A percentile compares a stretch with the other conserved stretches of the same genome.
phyloP scores from a whole-genome alignment of 208 protist species.

The Trypanosoma conorhini region DNA sequence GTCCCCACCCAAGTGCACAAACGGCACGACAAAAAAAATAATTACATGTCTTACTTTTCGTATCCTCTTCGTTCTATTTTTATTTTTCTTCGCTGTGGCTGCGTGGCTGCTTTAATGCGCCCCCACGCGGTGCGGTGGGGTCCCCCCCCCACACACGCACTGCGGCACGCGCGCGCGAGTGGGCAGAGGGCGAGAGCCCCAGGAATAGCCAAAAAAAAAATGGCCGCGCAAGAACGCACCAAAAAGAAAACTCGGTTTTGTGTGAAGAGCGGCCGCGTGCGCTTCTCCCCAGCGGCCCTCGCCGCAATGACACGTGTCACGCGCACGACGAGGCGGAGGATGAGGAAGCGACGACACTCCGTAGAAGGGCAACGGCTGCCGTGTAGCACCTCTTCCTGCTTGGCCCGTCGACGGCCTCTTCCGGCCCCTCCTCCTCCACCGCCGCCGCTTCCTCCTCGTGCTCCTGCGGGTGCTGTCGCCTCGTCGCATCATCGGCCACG shows the following conservation, averaged over 20 bases:
- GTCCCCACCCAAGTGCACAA: background rate
- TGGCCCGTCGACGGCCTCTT: background rate
- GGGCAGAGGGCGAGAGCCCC: too few relatives aligned
- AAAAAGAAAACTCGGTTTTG: background rate
- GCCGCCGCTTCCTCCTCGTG: background rate
- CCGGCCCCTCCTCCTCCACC: background rate
- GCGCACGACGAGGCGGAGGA: background rate
- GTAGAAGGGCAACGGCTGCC: slow-evolving; percentile 13
- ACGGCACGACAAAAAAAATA: background rate
- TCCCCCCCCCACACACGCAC: too few relatives aligned
- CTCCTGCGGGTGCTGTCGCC: background rate
- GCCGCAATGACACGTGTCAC: background rate
- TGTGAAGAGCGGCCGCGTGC: background rate
- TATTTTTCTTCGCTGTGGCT: background rate
- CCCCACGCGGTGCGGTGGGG: too few relatives aligned
- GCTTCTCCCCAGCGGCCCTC: background rate
- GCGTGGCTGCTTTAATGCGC: background rate
- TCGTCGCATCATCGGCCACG: background rate
- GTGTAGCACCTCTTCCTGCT: background rate
- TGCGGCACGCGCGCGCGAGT: too few relatives aligned
- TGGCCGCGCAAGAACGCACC: background rate
- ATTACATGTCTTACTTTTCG: background rate
- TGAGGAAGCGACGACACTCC: slow-evolving; percentile 1
- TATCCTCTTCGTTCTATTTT: background rate
- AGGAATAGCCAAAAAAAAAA: background rate